phyloP scores from a whole-genome alignment of 2,329 filamentous ascomycete genomes.

The Alternaria brassicicola region DNA sequence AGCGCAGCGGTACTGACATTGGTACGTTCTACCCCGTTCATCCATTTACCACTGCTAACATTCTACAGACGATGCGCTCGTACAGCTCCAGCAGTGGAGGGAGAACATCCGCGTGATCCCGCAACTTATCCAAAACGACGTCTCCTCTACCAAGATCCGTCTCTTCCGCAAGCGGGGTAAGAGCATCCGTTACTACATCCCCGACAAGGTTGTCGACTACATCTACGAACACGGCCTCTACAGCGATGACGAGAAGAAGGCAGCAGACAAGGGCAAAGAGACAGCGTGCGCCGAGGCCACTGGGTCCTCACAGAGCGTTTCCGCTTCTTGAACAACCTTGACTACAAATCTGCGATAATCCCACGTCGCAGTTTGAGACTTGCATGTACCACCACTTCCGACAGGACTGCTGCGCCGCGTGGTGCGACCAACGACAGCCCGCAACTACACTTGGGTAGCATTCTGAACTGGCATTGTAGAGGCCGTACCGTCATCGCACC shows the following conservation, averaged over 20 bases:
- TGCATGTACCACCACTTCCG: conserved; percentile 19
- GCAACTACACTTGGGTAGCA: conserved; percentile 12
- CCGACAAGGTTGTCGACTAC: conserved; percentile 48
- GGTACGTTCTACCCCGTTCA: conserved; percentile 24
- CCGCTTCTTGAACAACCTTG: conserved; percentile 20
- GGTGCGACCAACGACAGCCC: neutral
- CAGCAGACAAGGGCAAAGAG: conserved; percentile 44
- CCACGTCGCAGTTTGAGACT: neutral
- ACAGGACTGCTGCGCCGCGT: conserved; percentile 24
- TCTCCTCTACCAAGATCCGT: conserved; percentile 82
- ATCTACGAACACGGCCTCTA: conserved; percentile 51
- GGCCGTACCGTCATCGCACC: conserved; percentile 10
- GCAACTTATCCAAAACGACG: conserved; percentile 85
- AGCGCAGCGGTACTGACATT: conserved; percentile 85
- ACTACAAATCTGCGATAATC: neutral
- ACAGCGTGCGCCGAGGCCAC: conserved; percentile 28
- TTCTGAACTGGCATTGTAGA: conserved; percentile 9
- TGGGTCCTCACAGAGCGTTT: conserved; percentile 30
- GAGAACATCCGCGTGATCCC: conserved; percentile 88
- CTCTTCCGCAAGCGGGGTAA: conserved; percentile 63
- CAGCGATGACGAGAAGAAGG: conserved; percentile 47
- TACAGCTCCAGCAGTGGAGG: conserved; percentile 80
- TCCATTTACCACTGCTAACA: conserved; percentile 15
- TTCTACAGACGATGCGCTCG: conserved; percentile 74
- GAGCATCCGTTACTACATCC: conserved; percentile 52